Base-by-base conservation (phyloP, 169 alveolate genomes). In the Cryptosporidium parvum region DNA sequence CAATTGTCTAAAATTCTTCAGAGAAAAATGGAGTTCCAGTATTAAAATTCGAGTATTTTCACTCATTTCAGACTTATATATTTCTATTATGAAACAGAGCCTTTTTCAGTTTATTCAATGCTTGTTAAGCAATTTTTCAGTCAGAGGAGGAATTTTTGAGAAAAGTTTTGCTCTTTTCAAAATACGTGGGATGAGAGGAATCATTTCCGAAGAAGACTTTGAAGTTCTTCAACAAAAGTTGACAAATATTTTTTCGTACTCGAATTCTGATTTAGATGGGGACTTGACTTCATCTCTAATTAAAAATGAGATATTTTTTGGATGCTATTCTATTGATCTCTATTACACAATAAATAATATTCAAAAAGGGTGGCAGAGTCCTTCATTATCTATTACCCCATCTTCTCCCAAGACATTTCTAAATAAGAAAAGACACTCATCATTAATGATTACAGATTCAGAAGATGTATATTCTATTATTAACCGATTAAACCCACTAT, bases 301-400 rank as follows among this genome's bases (percentile, higher is more conserved):
- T 14, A 80, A 62, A 21, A 65, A 80, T 48, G 89, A 80, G 48
- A 80, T 80, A 37, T 80, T 80, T 48, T 80, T 80, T 59, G 89
- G 89, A 8, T 80, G 89, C 35, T 80, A 80, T 31, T 62, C 80
- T 8, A 80, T 80, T 45, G 89, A 80, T 65, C 56, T 80, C 5
- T 80, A 80, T 65, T 62, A 59, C 39, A 44, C 75, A 39, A 80
- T 80, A 44, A 59, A 80, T 23, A 59, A 45, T 53, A 80, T 80
- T 31, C 89, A 80, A 37, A 59, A 80, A n/a, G 89, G 89, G 1
- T 65, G 73, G 59, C 69, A 80, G 9, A 65, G 69, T 0, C 73
- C 75, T n/a, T 80, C 89, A 39, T 23, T 80, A 16, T 61, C 89
- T 45, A 45, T 65, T 9, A 59, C 89, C 5, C 75, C 72, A 62